These are phyloP conservation scores for Coleophoma eucalyptorum DNA, from an alignment of 2,329 filamentous ascomycete species.

Conservation along the genomic window DNA sequence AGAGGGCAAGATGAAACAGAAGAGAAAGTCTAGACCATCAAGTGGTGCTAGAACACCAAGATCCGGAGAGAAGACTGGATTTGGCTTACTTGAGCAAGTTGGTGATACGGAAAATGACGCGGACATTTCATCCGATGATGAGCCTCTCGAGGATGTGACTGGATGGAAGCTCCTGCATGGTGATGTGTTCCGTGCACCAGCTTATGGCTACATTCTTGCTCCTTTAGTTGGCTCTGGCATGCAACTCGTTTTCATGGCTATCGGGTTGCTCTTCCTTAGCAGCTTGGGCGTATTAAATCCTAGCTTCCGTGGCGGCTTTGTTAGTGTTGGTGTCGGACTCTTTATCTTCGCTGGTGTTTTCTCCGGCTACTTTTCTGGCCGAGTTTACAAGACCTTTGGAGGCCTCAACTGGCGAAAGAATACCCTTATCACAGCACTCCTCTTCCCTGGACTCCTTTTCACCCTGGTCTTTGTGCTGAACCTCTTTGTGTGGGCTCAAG, in stretches of 20 bases:
- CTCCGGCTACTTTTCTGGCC: slow-evolving; percentile 82
- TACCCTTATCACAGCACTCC: slow-evolving; percentile 68
- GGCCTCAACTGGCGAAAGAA: slow-evolving; percentile 74
- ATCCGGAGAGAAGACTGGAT: slow-evolving; percentile 45
- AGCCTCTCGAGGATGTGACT: slow-evolving; percentile 72
- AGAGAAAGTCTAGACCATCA: slow-evolving; percentile 39
- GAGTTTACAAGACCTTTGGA: slow-evolving; percentile 80
- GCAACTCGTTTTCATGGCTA: slow-evolving; percentile 79
- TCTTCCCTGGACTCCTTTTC: slow-evolving; percentile 79
- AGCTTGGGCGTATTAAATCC: slow-evolving; percentile 78
- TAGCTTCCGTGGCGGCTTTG: slow-evolving; percentile 84
- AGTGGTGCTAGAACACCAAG: slow-evolving; percentile 38
- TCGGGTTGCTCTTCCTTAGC: slow-evolving; percentile 68
- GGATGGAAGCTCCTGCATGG: slow-evolving; percentile 87
- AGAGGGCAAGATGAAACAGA: slow-evolving; percentile 57
- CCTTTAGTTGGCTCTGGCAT: slow-evolving; percentile 81
- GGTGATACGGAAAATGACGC: slow-evolving; percentile 48
- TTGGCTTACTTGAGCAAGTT: slow-evolving; percentile 57
- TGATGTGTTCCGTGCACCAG: slow-evolving; percentile 79
- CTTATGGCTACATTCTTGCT: slow-evolving; percentile 68
- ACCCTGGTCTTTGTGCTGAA: slow-evolving; percentile 75
- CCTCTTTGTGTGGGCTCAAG: slow-evolving; percentile 86
- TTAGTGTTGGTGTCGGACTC: slow-evolving; percentile 77
- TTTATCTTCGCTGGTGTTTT: slow-evolving; percentile 82
- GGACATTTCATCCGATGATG: slow-evolving; percentile 62